Evolutionary conservation across 768 basidiomycete genomes (phyloP).

Genomic region (Coprinopsis strossmayeri): DNA sequence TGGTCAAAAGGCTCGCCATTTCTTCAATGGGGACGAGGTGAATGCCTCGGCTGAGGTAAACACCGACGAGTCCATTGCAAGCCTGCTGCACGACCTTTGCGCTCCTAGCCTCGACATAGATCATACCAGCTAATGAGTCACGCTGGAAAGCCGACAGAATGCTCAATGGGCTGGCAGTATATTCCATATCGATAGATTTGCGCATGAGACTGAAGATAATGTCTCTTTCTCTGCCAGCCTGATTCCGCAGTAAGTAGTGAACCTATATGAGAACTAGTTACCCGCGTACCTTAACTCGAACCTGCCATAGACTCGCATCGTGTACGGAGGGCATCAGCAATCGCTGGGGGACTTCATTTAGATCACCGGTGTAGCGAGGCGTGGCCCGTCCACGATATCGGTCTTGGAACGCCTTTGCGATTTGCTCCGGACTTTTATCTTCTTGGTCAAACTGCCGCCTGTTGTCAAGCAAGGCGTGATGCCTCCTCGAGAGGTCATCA

Average conservation of each 20-base stretch:
- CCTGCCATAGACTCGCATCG: constrained; percentile 94
- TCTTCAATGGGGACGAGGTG: constrained; percentile 91
- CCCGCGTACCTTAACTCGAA: constrained; percentile 77
- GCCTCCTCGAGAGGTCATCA: constrained; percentile 52
- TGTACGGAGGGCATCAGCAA: constrained; percentile 95
- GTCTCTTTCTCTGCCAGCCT: constrained; percentile 91
- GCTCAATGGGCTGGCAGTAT: constrained; percentile 67
- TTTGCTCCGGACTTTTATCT: constrained; percentile 76
- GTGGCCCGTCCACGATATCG: constrained; percentile 65
- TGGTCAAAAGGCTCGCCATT: constrained; percentile 94
- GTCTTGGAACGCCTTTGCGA: constrained; percentile 75
- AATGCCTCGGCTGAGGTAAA: constrained; percentile 79
- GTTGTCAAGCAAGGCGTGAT: constrained; percentile 63
- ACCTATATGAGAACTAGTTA: not conserved
- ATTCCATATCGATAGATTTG: constrained; percentile 83
- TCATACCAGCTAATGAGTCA: constrained; percentile 91
- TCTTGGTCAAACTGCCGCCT: constrained; percentile 60
- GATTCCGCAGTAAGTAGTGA: constrained; percentile 1
- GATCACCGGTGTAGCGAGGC: constrained; percentile 80
- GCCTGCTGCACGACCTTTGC: constrained; percentile 82
- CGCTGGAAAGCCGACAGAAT: constrained; percentile 94
- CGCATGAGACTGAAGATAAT: constrained; percentile 93
- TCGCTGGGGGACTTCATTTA: constrained; percentile 89
- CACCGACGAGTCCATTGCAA: constrained; percentile 85
- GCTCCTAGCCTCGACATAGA: constrained; percentile 92